These are phyloP conservation scores for Setomelanomma holmii DNA, from an alignment of 2,329 filamentous ascomycete genomes.

Conservation along the genomic window DNA sequence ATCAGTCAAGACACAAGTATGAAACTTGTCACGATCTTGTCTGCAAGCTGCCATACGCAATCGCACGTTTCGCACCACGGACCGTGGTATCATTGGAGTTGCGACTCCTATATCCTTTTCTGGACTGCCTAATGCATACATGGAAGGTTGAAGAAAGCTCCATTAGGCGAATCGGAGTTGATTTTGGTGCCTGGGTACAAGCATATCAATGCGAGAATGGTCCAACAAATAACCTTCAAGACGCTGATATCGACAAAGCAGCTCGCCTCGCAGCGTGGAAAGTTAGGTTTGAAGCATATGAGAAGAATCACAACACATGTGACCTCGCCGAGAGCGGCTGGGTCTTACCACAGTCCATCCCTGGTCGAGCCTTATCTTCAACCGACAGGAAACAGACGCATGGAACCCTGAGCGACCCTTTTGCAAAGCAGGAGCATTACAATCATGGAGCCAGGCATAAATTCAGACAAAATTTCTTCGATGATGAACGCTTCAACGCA, in stretches of 20 bases:
- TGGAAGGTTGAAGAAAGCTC: slow-evolving; percentile 6
- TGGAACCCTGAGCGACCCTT: no score
- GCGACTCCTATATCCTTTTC: slow-evolving; percentile 22
- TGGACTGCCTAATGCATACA: slow-evolving; percentile 16
- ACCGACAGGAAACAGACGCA: no score
- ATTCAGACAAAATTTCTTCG: slow-evolving; percentile 1
- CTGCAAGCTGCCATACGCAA: slow-evolving; percentile 18
- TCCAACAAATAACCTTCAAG: neutral
- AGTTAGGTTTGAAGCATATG: slow-evolving; percentile 6
- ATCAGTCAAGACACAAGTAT: neutral
- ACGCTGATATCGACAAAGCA: slow-evolving; percentile 4
- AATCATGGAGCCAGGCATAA: neutral
- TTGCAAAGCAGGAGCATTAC: neutral
- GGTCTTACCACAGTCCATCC: no score
- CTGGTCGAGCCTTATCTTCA: no score
- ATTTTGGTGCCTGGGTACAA: slow-evolving; percentile 38
- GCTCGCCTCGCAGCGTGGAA: slow-evolving; percentile 6
- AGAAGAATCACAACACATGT: slow-evolving; percentile 6
- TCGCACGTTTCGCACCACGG: slow-evolving; percentile 1
- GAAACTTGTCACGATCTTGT: slow-evolving; percentile 16
- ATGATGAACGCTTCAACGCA: neutral
- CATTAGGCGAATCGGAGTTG: slow-evolving; percentile 28
- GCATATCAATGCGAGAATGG: slow-evolving; percentile 16
- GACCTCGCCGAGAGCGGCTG: slow-evolving; percentile 1
- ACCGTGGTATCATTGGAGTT: slow-evolving; percentile 27